phyloP scores from a whole-genome alignment of 345 rosid genomes.

The Psidium guajava region DNA sequence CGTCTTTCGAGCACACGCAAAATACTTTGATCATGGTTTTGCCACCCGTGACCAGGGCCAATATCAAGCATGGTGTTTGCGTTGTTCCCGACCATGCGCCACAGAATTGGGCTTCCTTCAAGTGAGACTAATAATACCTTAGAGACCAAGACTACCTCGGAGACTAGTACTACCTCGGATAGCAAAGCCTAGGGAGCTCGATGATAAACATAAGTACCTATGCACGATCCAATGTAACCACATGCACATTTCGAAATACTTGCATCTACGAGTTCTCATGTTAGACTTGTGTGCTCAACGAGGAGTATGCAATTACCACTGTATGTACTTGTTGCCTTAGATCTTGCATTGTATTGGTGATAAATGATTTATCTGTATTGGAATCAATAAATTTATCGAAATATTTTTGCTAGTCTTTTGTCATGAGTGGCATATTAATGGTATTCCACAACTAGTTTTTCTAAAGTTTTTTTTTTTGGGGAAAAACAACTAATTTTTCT shows the following conservation, averaged over 20 bases:
- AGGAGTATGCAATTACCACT: not conserved
- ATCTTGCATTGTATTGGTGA: not conserved
- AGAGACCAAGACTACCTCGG: not conserved
- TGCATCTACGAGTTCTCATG: not conserved
- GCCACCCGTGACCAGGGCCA: conserved; percentile 57
- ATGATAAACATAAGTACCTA: not conserved
- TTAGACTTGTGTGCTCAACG: not conserved
- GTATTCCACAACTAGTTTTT: too few species aligned
- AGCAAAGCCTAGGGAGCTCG: not conserved
- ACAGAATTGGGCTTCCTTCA: conserved; percentile 66
- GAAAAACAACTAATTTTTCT: too few species aligned
- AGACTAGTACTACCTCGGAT: not conserved
- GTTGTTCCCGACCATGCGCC: conserved; percentile 60
- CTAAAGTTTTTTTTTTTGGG: too few species aligned
- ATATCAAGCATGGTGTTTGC: conserved; percentile 36
- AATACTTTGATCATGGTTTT: conserved; percentile 44
- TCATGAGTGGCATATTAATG: too few species aligned
- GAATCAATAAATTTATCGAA: not conserved
- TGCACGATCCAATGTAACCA: not conserved
- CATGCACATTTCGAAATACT: not conserved
- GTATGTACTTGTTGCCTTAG: not conserved
- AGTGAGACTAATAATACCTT: not conserved
- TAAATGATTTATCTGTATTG: not conserved
- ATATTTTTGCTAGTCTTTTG: not conserved
- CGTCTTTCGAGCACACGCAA: conserved; percentile 32